A percentile compares a stretch with the other conserved stretches of the same genome.
Evolutionary conservation across 2,329 filamentous ascomycete genomes (phyloP).

Genomic region (Cordyceps farinosa): DNA sequence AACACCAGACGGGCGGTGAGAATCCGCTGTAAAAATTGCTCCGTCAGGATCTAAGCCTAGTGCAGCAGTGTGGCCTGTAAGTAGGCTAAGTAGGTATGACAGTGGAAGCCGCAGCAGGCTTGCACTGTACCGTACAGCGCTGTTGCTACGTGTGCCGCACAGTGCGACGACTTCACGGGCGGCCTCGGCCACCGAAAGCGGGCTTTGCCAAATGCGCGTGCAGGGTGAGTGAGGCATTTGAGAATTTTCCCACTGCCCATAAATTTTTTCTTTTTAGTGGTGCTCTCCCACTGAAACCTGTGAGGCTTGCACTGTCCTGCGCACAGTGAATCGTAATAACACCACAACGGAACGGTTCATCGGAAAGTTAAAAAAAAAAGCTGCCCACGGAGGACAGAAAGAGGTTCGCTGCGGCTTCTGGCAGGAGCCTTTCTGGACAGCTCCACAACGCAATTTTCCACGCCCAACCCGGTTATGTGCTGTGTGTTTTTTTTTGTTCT

Average conservation of each 20-base stretch:
- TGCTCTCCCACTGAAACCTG: not conserved
- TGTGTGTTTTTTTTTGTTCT: not conserved
- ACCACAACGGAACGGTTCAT: too few species aligned
- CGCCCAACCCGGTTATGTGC: too few species aligned
- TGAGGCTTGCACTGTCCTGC: not conserved
- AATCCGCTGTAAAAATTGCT: not conserved
- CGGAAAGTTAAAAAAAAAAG: not conserved
- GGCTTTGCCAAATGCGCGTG: not conserved
- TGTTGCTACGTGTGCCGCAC: not conserved
- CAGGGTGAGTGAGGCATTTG: not conserved
- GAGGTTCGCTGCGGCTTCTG: not conserved
- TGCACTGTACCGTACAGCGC: too few species aligned
- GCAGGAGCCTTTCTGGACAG: not conserved
- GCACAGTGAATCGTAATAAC: not conserved
- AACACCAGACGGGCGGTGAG: not conserved
- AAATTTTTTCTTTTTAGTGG: not conserved
- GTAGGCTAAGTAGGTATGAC: not conserved
- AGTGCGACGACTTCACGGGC: conserved; percentile 2
- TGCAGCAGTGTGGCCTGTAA: not conserved
- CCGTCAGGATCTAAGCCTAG: not conserved
- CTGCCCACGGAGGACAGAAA: too few species aligned
- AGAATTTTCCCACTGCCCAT: not conserved
- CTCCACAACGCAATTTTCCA: conserved; percentile 5
- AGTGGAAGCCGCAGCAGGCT: not conserved
- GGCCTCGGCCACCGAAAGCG: conserved; percentile 11